These are phyloP conservation scores for Colletotrichum filicis DNA, from an alignment of 2,329 filamentous ascomycete genomes.

Conservation along the genomic window DNA sequence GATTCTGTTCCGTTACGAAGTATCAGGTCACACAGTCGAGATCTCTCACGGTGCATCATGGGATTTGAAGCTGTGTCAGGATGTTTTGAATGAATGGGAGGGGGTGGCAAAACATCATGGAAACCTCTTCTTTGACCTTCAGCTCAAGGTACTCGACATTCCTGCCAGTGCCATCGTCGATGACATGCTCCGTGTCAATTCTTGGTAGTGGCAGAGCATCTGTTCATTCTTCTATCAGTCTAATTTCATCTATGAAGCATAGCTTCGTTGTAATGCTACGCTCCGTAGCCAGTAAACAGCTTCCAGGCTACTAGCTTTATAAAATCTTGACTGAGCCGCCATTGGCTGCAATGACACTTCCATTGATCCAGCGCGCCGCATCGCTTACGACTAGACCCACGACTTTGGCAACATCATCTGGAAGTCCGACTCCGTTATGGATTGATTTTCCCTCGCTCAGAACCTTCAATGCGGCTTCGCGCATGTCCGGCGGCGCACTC, in stretches of 20 bases:
- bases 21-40: not conserved
- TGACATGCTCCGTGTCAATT: too few species aligned
- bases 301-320: not conserved
- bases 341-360: conserved; percentile 47
- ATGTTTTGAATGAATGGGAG: not conserved
- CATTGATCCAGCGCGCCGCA: conserved; percentile 49
- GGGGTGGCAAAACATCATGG: not conserved
- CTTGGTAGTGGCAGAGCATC: too few species aligned
- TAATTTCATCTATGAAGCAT: too few species aligned
- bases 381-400: conserved; percentile 46
- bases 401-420: conserved; percentile 49
- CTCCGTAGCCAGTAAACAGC: too few species aligned
- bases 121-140: not conserved
- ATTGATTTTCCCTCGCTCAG: not conserved
- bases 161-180: too few species aligned
- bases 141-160: too few species aligned
- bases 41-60: not conserved
- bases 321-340: conserved; percentile 48
- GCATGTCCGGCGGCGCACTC: conserved; percentile 38
- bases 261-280: too few species aligned
- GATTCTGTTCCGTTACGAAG: not conserved
- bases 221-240: too few species aligned
- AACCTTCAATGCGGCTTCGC: not conserved
- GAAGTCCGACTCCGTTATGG: conserved; percentile 41
- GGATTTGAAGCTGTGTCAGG: not conserved